phyloP scores from a whole-genome alignment of 2,329 filamentous ascomycete genomes.

The Fusarium falciforme region DNA sequence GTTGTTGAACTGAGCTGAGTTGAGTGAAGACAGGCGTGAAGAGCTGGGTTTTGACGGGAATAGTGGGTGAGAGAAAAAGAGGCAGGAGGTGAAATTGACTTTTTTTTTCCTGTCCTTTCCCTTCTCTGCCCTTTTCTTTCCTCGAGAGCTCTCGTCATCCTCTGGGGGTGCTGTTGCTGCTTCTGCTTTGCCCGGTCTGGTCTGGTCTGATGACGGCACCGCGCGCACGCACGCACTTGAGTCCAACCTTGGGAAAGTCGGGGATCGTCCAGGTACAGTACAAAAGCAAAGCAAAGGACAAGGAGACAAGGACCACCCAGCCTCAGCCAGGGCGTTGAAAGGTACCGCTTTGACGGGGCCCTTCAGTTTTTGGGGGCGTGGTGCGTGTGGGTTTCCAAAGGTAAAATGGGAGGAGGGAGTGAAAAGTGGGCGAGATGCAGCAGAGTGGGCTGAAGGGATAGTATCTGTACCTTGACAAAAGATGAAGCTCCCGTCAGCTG shows the following conservation, averaged over 20 bases:
- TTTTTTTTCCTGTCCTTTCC: background rate
- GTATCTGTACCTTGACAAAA: background rate
- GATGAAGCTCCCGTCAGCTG: background rate
- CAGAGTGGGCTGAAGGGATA: conserved; percentile 2
- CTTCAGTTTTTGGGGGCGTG: background rate
- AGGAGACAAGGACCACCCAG: conserved; percentile 8
- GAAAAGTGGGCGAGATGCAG: conserved; percentile 6
- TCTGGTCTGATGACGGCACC: conserved; percentile 32
- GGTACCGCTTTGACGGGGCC: conserved; percentile 14
- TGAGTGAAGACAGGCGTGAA: background rate
- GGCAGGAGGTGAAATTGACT: background rate
- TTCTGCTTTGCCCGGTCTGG: background rate
- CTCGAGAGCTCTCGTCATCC: background rate
- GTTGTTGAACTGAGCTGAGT: conserved; percentile 14
- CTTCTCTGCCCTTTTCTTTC: background rate
- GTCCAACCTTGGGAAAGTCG: conserved; percentile 15
- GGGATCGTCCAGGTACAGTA: conserved; percentile 12
- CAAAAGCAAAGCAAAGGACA: conserved; percentile 3
- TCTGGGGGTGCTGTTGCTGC: background rate
- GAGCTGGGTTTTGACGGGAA: background rate
- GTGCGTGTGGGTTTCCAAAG: conserved; percentile 2
- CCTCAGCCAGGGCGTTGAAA: conserved; percentile 16
- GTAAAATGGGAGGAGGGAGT: conserved; percentile 13
- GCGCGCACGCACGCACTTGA: conserved; percentile 1
- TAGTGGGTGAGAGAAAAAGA: background rate